Conservation (phyloP, 2,329 filamentous ascomycete species). For the Colletotrichum aenigma region DNA sequence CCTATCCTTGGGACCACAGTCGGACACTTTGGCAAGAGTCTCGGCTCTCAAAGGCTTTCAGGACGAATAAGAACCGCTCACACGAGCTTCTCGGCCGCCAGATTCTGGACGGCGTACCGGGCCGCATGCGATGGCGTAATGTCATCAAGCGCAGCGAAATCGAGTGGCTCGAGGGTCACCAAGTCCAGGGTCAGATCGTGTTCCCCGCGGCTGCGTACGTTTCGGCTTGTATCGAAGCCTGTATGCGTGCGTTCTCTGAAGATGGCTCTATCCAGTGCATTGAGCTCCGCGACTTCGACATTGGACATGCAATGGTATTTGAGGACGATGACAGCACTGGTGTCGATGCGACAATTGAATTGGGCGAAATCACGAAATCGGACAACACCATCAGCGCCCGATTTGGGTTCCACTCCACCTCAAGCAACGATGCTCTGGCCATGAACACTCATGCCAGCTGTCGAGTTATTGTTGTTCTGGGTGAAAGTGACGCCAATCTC, state of each 20-base stretch:
- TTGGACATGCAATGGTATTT: not conserved
- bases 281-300: conserved; percentile 33
- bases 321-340: not conserved
- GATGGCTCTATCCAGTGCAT: not conserved
- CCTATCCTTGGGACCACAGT: conserved; percentile 40
- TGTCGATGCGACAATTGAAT: not conserved
- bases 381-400: not conserved
- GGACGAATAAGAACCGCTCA: conserved; percentile 28
- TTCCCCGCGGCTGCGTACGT: conserved; percentile 50
- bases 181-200: conserved; percentile 37
- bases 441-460: not conserved
- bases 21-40: conserved; percentile 35
- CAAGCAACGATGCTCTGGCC: not conserved
- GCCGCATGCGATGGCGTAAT: conserved; percentile 19
- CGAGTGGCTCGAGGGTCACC: conserved; percentile 41
- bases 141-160: conserved; percentile 15
- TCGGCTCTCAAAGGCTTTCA: conserved; percentile 27
- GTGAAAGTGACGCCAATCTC: not conserved
- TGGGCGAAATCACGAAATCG: not conserved
- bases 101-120: not conserved
- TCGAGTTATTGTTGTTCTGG: not conserved
- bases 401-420: not conserved
- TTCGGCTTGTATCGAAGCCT: not conserved
- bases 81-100: conserved; percentile 34
- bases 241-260: not conserved